Percentiles rank a stretch among this genome's conserved stretches.
These are phyloP conservation scores for Articulospora tetracladia DNA, from an alignment of 495 filamentous ascomycete species.

Conservation along the genomic window DNA sequence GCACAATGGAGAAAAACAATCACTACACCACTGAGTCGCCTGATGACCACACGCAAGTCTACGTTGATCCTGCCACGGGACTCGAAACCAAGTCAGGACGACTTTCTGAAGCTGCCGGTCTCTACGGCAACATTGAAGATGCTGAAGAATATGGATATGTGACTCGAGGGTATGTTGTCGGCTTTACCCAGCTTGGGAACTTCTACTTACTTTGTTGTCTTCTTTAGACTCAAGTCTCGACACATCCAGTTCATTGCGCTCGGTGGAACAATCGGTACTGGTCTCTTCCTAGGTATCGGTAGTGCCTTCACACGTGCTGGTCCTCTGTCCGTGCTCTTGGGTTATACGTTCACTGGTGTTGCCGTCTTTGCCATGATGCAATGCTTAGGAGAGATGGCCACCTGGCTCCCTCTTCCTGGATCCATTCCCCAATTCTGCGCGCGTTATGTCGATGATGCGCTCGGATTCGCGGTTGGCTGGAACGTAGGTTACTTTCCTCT, in stretches of 20 bases:
- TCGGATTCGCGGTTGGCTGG: constrained; percentile 81
- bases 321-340: constrained; percentile 63
- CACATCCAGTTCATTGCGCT: constrained; percentile 60
- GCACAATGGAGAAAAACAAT: constrained; percentile 14
- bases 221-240: constrained; percentile 36
- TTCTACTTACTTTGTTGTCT: neutral
- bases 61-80: constrained; percentile 17
- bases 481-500: constrained; percentile 41
- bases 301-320: constrained; percentile 57
- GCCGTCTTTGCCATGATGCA: constrained; percentile 60
- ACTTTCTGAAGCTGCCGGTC: constrained; percentile 18
- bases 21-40: constrained; percentile 3
- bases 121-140: constrained; percentile 24
- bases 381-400: constrained; percentile 29
- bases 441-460: constrained; percentile 65
- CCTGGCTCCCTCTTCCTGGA: constrained; percentile 62
- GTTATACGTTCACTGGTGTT: constrained; percentile 64
- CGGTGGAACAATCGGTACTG: constrained; percentile 73
- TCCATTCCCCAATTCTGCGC: constrained; percentile 72
- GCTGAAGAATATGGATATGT: constrained; percentile 28
- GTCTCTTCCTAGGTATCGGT: constrained; percentile 70
- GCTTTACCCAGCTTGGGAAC: neutral
- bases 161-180: constrained; percentile 22
- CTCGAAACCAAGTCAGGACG: constrained; percentile 19
- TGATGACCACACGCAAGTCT: constrained; percentile 13